Conservation (phyloP, 2,329 filamentous ascomycete genomes). For the Penicillium frequentans region DNA sequence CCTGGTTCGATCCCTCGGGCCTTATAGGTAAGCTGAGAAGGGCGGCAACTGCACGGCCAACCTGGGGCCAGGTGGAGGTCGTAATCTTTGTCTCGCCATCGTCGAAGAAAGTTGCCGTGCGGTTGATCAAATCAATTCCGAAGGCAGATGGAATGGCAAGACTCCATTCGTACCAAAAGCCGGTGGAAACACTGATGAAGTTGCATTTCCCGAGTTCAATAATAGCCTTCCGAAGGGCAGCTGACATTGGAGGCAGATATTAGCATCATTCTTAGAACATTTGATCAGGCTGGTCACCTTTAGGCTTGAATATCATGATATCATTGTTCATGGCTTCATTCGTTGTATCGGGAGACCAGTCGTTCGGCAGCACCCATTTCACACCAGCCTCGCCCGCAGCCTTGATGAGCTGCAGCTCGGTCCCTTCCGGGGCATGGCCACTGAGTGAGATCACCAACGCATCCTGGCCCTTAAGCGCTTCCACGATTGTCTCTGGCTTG, state of each 20-base stretch:
- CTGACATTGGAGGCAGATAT: not conserved
- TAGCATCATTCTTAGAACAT: not conserved
- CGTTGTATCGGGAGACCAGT: slow-evolving; percentile 38
- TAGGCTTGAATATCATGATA: slow-evolving; percentile 6
- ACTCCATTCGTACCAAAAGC: slow-evolving; percentile 51
- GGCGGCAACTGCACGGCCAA: slow-evolving; percentile 49
- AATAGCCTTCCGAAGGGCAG: slow-evolving; percentile 7
- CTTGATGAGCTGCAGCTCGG: slow-evolving; percentile 47
- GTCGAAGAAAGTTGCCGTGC: slow-evolving; percentile 46
- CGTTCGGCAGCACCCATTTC: slow-evolving; percentile 52
- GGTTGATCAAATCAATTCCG: slow-evolving; percentile 46
- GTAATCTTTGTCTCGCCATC: slow-evolving; percentile 56
- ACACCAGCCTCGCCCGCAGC: slow-evolving; percentile 54
- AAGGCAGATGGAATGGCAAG: slow-evolving; percentile 33
- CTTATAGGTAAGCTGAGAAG: slow-evolving; percentile 42
- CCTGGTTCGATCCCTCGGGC: not conserved
- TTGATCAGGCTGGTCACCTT: not conserved
- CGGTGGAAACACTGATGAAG: slow-evolving; percentile 28
- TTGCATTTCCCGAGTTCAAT: slow-evolving; percentile 23
- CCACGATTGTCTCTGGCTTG: slow-evolving; percentile 40
- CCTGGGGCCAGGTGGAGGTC: slow-evolving; percentile 41
- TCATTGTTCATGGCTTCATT: slow-evolving; percentile 17
- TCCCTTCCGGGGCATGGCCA: slow-evolving; percentile 33
- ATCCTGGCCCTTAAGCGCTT: slow-evolving; percentile 52
- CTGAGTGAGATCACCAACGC: slow-evolving; percentile 53